Percentiles rank a stretch among this genome's conserved stretches.
Evolutionary conservation across 2,329 filamentous ascomycete genomes (phyloP).

Genomic region (Trichothecium roseum): DNA sequence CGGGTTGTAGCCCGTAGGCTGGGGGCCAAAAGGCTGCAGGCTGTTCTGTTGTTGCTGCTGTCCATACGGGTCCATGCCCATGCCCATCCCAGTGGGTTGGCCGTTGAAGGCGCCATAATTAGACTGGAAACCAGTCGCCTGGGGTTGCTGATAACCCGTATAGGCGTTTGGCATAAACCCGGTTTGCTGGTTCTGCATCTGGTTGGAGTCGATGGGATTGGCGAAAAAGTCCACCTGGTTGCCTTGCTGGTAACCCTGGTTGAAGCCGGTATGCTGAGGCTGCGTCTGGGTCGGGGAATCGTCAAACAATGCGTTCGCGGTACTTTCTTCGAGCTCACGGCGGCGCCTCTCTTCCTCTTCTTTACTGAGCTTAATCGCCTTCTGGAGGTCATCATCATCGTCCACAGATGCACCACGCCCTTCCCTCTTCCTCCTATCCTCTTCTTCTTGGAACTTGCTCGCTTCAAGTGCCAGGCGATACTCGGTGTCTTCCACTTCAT

Average conservation of each 20-base stretch:
- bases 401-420: constrained; percentile 39
- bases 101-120: constrained; percentile 57
- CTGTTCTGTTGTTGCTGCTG: constrained; percentile 34
- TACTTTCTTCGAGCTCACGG: constrained; percentile 78
- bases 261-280: constrained; percentile 78
- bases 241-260: constrained; percentile 96
- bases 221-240: constrained; percentile 94
- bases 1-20: constrained; percentile 44
- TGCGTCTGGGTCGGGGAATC: constrained; percentile 57
- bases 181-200: constrained; percentile 69
- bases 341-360: constrained; percentile 87
- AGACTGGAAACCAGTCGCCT: constrained; percentile 40
- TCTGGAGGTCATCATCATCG: constrained; percentile 82
- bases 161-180: constrained; percentile 54
- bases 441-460: constrained; percentile 90
- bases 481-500: constrained; percentile 81
- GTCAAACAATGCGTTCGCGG: constrained; percentile 81
- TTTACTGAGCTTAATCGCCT: constrained; percentile 89
- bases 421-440: constrained; percentile 68
- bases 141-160: constrained; percentile 38
- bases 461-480: constrained; percentile 86
- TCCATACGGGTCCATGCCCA: constrained; percentile 59
- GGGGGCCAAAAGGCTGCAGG: constrained; percentile 36
- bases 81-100: constrained; percentile 44
- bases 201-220: constrained; percentile 78